These are phyloP conservation scores for Lactarius tabidus DNA, from an alignment of 768 basidiomycete species.

Conservation along the genomic window DNA sequence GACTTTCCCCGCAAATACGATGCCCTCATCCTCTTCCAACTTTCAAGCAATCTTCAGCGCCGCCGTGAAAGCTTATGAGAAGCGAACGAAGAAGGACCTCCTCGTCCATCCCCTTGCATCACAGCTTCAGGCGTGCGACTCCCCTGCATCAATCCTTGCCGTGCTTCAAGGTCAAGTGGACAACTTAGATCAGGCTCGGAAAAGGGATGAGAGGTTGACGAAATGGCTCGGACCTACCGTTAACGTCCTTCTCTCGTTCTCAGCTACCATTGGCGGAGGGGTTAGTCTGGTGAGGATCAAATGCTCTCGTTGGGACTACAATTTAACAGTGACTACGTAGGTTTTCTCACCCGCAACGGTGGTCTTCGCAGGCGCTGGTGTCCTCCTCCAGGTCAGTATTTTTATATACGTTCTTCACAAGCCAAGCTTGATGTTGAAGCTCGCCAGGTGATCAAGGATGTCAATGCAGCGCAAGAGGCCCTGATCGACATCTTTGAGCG, in stretches of 20 bases:
- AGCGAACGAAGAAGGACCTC: background rate
- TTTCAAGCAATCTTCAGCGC: background rate
- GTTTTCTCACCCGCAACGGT: background rate
- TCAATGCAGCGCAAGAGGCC: background rate
- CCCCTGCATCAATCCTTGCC: background rate
- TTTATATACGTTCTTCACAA: background rate
- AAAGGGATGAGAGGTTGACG: background rate
- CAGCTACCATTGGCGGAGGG: background rate
- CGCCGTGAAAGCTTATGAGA: constrained; percentile 3
- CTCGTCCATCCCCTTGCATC: background rate
- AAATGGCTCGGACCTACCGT: background rate
- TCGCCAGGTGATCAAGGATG: background rate
- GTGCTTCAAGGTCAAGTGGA: background rate
- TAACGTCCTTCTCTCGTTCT: constrained; percentile 1
- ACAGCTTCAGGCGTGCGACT: background rate
- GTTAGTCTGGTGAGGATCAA: background rate
- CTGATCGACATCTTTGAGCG: background rate
- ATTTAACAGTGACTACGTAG: background rate
- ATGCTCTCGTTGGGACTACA: background rate
- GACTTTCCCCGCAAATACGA: too few species aligned
- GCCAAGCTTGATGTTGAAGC: too few species aligned
- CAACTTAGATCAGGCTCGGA: background rate
- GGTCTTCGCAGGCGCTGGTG: background rate
- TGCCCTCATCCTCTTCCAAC: too few species aligned
- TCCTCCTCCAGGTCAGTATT: background rate